Base-by-base conservation (phyloP, 345 rosid species). In the Raphanus raphanistrum region DNA sequence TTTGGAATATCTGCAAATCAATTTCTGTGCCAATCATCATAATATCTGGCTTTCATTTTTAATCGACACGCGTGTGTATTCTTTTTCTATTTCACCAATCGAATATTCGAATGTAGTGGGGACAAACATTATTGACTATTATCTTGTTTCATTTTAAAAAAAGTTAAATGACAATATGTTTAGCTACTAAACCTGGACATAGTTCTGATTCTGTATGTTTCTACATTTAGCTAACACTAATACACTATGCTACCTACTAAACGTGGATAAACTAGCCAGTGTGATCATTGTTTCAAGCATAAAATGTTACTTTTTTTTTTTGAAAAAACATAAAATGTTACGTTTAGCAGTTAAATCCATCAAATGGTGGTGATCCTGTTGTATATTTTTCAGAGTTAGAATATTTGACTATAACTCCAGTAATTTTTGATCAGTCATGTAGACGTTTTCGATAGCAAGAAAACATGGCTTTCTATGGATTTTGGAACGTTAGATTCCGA, bases 1-100 rank as follows among this genome's bases (percentile, higher is more conserved):
- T 70, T 77, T 77, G 80, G 72, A 71, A 65, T 70, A 55, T 21
- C 62, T 55, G 59, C 67, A 71, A 27, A 54, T 71, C 66, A 55
- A 52, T 77, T 21, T 64, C 9, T 55, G 27, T 64, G 27, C 71
- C 80, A 77, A 77, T 65, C 72, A 43, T 57, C 76, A 65, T 28
- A 17, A 16, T 57, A 57, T 64, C 36, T 77, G 50, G 81, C 72
- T 71, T 38, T 64, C 32, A 52, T 36, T 70, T 32, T 50, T 0
- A 11, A 3, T 48, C 61, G 76, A 77, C 80, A 71, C 76, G 76
- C 21, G 54, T 72, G 38, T 6, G 11, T 71, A 7, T 77, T 64
- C 60, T 77, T 71, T 63, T 33, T 77, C 48, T 57, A 11, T 76
- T 50, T 69, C 63, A 10, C 48, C 26, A 8, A n/a, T 69, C 80